Percentiles rank a stretch among this genome's conserved stretches.
These are phyloP conservation scores for Dinochytrium kinnereticum DNA, from an alignment of 371 early-diverging fungal genomes.

Conservation along the genomic window DNA sequence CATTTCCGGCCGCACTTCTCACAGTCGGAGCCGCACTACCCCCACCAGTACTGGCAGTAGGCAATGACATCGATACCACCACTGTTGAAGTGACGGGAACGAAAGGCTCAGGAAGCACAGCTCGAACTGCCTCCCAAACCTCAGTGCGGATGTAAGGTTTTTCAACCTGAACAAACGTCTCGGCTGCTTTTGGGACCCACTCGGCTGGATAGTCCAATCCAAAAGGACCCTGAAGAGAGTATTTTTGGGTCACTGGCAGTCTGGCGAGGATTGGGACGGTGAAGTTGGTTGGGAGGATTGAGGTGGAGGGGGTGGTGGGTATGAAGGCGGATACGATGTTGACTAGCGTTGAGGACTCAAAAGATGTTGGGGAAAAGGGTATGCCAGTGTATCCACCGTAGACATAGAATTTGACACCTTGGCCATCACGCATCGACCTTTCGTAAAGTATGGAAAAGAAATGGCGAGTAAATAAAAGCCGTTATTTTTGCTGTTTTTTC, in stretches of 20 bases:
- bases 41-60: too few relatives aligned
- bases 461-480: too few relatives aligned
- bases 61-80: too few relatives aligned
- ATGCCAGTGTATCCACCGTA: constrained; percentile 7
- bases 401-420: background rate
- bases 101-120: too few relatives aligned
- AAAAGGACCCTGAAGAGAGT: background rate
- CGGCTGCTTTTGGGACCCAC: background rate
- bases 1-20: too few relatives aligned
- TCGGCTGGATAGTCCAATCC: constrained; percentile 1
- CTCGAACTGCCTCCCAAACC: too few relatives aligned
- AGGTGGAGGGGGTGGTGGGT: background rate
- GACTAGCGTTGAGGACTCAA: too few relatives aligned
- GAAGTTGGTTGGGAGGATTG: background rate
- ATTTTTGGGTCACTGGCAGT: background rate
- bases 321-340: too few relatives aligned
- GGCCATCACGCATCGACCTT: constrained; percentile 14
- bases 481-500: too few relatives aligned
- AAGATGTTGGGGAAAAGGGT: constrained; percentile 19
- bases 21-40: too few relatives aligned
- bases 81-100: too few relatives aligned
- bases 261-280: background rate
- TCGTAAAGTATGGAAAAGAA: too few relatives aligned
- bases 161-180: background rate
- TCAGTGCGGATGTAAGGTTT: background rate